A percentile compares a stretch with the other conserved stretches of the same genome.
Evolutionary conservation across 495 filamentous ascomycete genomes (phyloP).

Genomic region (Penicillium riverlandense): DNA sequence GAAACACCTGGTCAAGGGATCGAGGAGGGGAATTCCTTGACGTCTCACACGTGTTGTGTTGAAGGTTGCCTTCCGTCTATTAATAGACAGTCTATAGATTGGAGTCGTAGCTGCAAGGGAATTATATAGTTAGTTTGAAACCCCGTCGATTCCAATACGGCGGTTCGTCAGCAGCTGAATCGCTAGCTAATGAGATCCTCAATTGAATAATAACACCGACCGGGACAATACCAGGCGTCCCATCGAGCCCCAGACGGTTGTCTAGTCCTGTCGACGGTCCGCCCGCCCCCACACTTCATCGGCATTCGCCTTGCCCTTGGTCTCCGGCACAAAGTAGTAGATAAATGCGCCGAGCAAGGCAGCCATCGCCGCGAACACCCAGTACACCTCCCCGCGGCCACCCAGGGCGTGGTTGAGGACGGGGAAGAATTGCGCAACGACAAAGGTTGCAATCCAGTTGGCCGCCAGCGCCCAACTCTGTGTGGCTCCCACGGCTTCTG

Average conservation of each 20-base stretch:
- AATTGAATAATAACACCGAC: too few relatives aligned
- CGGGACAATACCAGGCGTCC: too few relatives aligned
- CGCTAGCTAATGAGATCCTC: too few relatives aligned
- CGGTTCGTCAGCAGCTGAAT: too few relatives aligned
- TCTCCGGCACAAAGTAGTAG: constrained; percentile 68
- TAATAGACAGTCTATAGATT: too few relatives aligned
- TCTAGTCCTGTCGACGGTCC: constrained; percentile 28
- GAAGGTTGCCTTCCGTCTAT: too few relatives aligned
- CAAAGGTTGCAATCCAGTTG: constrained; percentile 86
- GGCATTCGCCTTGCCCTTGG: constrained; percentile 66
- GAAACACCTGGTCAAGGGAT: too few relatives aligned
- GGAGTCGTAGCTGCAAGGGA: too few relatives aligned
- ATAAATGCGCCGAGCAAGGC: constrained; percentile 60
- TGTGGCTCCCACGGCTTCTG: constrained; percentile 81
- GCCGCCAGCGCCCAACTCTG: constrained; percentile 79
- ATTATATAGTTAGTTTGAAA: too few relatives aligned
- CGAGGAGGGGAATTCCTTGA: too few relatives aligned
- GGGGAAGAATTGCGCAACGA: constrained; percentile 91
- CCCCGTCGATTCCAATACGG: too few relatives aligned
- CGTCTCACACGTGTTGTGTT: too few relatives aligned
- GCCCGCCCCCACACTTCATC: constrained; percentile 84
- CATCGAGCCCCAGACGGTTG: neutral
- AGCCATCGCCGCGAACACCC: constrained; percentile 73
- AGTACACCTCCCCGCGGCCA: constrained; percentile 76
- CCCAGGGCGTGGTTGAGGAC: constrained; percentile 68